Evolutionary conservation across 2,329 filamentous ascomycete genomes (phyloP).

Genomic region (Pseudogymnoascus sp.): DNA sequence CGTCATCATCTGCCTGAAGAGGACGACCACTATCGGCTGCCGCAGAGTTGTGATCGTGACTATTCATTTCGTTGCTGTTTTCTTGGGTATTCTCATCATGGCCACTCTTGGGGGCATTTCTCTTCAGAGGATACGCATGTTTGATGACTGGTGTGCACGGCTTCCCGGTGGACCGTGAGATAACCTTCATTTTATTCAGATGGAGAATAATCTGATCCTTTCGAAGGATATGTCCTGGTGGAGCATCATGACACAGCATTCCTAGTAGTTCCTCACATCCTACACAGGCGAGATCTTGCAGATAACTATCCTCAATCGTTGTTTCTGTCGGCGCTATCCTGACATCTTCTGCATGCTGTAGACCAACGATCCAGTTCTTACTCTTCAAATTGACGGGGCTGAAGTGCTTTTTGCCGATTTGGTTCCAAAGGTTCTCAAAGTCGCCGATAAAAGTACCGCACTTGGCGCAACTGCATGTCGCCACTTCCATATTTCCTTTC

Average conservation of each 20-base stretch:
- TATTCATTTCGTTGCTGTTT: background rate
- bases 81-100: background rate
- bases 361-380: conserved; percentile 15
- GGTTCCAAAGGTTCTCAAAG: conserved; percentile 27
- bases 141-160: conserved; percentile 13
- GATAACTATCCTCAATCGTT: conserved; percentile 24
- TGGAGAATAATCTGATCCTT: conserved; percentile 25
- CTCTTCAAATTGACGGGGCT: conserved; percentile 21
- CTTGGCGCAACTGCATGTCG: conserved; percentile 23
- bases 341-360: conserved; percentile 21
- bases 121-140: background rate
- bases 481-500: conserved; percentile 18
- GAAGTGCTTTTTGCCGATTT: conserved; percentile 27
- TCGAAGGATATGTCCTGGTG: conserved; percentile 24
- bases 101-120: background rate
- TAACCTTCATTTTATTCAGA: conserved; percentile 21
- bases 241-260: conserved; percentile 26
- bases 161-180: conserved; percentile 20
- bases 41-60: background rate
- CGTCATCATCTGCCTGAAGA: conserved; percentile 2
- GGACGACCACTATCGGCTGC: background rate
- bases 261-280: conserved; percentile 23
- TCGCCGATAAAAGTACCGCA: conserved; percentile 24
- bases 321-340: conserved; percentile 20
- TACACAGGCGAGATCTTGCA: conserved; percentile 26